These are phyloP conservation scores for Yarrowia divulgata DNA, from an alignment of 805 yeast genomes.

Conservation along the genomic window DNA sequence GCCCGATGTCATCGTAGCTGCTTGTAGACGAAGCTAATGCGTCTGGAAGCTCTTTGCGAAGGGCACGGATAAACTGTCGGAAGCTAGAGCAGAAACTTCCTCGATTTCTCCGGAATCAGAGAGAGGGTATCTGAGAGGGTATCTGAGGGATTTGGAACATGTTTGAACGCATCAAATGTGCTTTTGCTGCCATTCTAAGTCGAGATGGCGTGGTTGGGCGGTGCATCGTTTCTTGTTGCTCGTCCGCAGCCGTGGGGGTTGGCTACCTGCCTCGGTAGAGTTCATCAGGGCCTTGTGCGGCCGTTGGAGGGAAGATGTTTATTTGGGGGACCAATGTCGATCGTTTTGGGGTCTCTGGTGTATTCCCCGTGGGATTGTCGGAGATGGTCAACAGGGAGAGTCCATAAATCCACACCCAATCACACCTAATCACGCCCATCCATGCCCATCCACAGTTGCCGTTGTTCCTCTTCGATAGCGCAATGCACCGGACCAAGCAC, in stretches of 20 bases:
- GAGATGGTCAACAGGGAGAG: too few species aligned
- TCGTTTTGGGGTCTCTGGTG: background rate
- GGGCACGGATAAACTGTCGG: background rate
- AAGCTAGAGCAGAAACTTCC: constrained; percentile 3
- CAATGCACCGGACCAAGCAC: background rate
- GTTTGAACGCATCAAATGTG: too few species aligned
- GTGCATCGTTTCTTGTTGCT: background rate
- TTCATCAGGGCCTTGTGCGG: background rate
- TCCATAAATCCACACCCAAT: too few species aligned
- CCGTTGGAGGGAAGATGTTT: constrained; percentile 6
- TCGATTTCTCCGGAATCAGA: background rate
- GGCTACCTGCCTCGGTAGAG: background rate
- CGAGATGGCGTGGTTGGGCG: too few species aligned
- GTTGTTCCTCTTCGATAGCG: background rate
- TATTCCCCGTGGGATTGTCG: too few species aligned
- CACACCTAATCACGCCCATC: too few species aligned
- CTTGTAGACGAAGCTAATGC: background rate
- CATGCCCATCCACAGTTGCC: too few species aligned
- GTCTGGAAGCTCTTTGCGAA: background rate
- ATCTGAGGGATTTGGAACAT: too few species aligned
- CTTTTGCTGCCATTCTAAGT: too few species aligned
- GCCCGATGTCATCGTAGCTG: too few species aligned
- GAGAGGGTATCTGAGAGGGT: too few species aligned
- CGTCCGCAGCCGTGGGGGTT: constrained; percentile 3
- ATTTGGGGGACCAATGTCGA: constrained; percentile 15